Percentiles rank a stretch among this genome's conserved stretches.
These are phyloP conservation scores for Opeltia flavorubescens DNA, from an alignment of 495 filamentous ascomycete genomes.

Conservation along the genomic window DNA sequence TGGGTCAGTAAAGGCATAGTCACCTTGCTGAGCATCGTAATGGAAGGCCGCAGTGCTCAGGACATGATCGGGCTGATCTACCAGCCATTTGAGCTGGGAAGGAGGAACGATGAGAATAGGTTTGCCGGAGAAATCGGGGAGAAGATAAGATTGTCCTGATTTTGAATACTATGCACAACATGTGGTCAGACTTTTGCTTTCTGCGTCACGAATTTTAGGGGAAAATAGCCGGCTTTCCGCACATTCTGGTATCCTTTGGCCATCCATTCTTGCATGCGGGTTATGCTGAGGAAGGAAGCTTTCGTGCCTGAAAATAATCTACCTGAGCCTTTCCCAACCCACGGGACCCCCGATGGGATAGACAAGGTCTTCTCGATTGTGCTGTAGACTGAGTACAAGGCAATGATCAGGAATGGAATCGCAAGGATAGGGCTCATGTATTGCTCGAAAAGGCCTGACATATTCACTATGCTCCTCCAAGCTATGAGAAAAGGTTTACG, in stretches of 20 bases:
- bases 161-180: constrained; percentile 23
- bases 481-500: too few relatives aligned
- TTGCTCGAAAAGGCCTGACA: too few relatives aligned
- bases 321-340: too few relatives aligned
- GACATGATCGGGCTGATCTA: constrained; percentile 17
- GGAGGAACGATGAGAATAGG: constrained; percentile 21
- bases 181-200: not conserved
- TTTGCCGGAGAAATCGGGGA: constrained; percentile 22
- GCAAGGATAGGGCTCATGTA: too few relatives aligned
- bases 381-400: too few relatives aligned
- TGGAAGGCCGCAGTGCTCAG: constrained; percentile 15
- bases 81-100: constrained; percentile 13
- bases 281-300: too few relatives aligned
- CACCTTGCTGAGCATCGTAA: constrained; percentile 16
- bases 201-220: not conserved
- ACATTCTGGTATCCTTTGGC: constrained; percentile 7
- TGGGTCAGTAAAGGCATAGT: constrained; percentile 17
- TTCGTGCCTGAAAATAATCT: too few relatives aligned
- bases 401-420: too few relatives aligned
- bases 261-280: too few relatives aligned
- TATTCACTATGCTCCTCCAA: too few relatives aligned
- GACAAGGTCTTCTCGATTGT: too few relatives aligned
- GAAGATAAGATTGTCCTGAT: constrained; percentile 20
- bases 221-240: not conserved
- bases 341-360: too few relatives aligned